Evolutionary conservation across 148 eudicot species (phyloP), one percentile per base, ranked within the genome.

Genomic region (Camellia japonica): DNA sequence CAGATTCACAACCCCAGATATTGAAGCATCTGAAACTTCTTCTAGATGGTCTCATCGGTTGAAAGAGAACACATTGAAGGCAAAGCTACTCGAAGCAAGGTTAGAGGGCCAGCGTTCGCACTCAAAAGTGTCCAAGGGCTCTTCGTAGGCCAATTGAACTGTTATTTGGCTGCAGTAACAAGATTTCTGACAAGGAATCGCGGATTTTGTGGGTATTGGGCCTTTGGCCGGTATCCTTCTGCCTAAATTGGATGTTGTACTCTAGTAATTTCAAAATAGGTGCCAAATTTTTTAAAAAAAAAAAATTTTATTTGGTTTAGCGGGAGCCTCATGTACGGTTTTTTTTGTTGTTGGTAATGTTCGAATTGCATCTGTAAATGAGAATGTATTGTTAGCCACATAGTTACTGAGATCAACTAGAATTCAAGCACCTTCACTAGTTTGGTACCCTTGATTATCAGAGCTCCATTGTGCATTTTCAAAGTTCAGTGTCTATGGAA

Each of bases 51-150:
- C 81, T 11, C 82, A 49, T 68, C 82, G 83, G 30, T 19, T 83
- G 16, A 91, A 84, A 86, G 89, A 87, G 73, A 90, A 85, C 79
- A 86, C 98, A 12, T 84, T 96, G 85, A 89, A 88, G 87, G 98
- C 94, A 19, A 90, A 86, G 90, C 87, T 95, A 79, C 88, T 95
- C 7, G 97, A 95, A 80, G 99, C 99, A n/a, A 87, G 97, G 81
- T 65, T 90, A 61, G 99, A 93, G 79, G 88, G 91, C 5, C 85
- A 86, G 80, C 83, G 82, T 44, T 69, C 87, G 60, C 88, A 86
- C 13, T 60, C 82, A 4, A 90, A 81, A 77, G 85, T 82, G 49
- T 81, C 86, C 64, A 87, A 80, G 82, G 82, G 89, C 72, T 71
- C 76, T 14, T 68, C 68, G 6, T 76, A 76, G 76, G n/a, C 74